Base-by-base conservation (phyloP, 2,329 filamentous ascomycete species). In the Orbilia quercus region DNA sequence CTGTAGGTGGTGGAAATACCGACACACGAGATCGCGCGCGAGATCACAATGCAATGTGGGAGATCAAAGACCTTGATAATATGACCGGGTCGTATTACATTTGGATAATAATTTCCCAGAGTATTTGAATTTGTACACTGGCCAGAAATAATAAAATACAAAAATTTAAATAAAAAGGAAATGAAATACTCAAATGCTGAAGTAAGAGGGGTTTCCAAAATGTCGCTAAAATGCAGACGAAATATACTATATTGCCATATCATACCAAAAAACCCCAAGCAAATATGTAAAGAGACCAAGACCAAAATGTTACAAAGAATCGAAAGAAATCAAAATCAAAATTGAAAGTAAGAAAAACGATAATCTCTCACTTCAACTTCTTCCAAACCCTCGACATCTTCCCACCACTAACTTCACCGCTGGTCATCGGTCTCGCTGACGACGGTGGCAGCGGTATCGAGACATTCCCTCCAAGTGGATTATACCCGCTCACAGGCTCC, bases 371-470 rank as follows among this genome's bases (percentile, higher is more conserved):
- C 42, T 73, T 73, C 40, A 73, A 40, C 23, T 73, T 73, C 60
- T 73, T 73, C 69, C 69, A 73, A 9, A 73, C 69, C 25, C 69
- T 45, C 7, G 60, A 66, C 60, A 73, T 73, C 47, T 73, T 73
- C 16, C 69, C 69, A 0, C 69, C 54, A 5, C 28, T n/a, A n/a
- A n/a, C 28, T 16, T 66, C 69, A 6, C 47, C 48, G 12, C 40
- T 31, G 5, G 14, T 18, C n/a, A 25, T 11, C 4, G 16, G 40
- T 38, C 42, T 44, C 9, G 40, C 4, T 6, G 45, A 42, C 0
- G 44, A n/a, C 2, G 55, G 47, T 14, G 55, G 45, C n/a, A 73
- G 51, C 18, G 69, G 69, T 36, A 73, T 73, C n/a, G 60, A 62
- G 6, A 73, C 69, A 23, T 73, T 73, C 2, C 69, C 69, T 7